A percentile compares a stretch with the other conserved stretches of the same genome.
Evolutionary conservation across 2,329 filamentous ascomycete species (phyloP).

Genomic region (Penicillium sp.): DNA sequence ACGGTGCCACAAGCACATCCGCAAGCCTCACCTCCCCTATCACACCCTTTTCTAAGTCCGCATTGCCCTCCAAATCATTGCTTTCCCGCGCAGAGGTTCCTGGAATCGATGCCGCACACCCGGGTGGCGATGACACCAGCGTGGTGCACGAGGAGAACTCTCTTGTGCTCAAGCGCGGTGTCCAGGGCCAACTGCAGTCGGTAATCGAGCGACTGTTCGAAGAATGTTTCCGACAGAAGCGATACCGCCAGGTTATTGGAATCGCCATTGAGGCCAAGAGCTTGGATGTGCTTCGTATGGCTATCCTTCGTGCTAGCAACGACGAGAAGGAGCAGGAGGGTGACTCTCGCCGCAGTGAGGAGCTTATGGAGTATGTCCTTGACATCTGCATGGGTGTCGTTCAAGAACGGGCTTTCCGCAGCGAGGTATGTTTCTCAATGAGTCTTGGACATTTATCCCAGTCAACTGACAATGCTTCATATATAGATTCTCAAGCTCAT

Average conservation of each 20-base stretch:
- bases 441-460: background rate
- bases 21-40: conserved; percentile 78
- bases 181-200: conserved; percentile 75
- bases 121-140: conserved; percentile 58
- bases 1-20: conserved; percentile 66
- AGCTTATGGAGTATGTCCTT: conserved; percentile 94
- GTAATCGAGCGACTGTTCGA: conserved; percentile 91
- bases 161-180: conserved; percentile 70
- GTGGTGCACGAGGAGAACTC: conserved; percentile 57
- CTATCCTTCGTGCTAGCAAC: conserved; percentile 85
- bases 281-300: conserved; percentile 78
- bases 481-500: conserved; percentile 80
- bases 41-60: conserved; percentile 92
- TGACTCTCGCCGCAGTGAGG: conserved; percentile 69
- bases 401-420: conserved; percentile 84
- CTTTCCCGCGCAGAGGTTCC: conserved; percentile 76
- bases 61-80: conserved; percentile 88
- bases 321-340: conserved; percentile 72
- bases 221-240: conserved; percentile 79
- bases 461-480: conserved; percentile 1
- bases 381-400: conserved; percentile 98
- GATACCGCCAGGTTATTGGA: conserved; percentile 93
- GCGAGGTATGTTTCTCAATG: conserved; percentile 53
- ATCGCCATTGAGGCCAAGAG: conserved; percentile 96
- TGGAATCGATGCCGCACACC: conserved; percentile 57